These are phyloP conservation scores for Wallacemonas rigidus DNA, from an alignment of 208 protist species.

Conservation along the genomic window DNA sequence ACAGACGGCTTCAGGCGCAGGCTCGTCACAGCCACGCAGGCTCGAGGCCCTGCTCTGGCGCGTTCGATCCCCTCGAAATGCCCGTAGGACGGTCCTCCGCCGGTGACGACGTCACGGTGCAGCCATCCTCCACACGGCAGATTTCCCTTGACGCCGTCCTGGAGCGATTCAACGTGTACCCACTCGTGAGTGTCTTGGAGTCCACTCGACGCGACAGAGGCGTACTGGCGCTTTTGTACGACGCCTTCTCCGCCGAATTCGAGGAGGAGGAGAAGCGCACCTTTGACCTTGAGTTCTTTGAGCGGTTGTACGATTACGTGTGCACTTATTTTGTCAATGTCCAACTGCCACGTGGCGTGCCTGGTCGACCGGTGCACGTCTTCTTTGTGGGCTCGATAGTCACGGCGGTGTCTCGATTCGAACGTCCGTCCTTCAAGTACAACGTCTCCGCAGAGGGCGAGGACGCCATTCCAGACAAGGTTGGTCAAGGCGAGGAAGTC, in stretches of 20 bases:
- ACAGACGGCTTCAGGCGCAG: slow-evolving; percentile 47
- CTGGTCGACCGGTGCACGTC: slow-evolving; percentile 1
- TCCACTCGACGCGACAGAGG: slow-evolving; percentile 5
- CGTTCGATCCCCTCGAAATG: not conserved
- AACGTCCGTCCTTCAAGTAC: slow-evolving; percentile 26
- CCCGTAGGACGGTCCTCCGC: not conserved
- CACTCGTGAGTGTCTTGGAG: slow-evolving; percentile 12
- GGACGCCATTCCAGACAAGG: not conserved
- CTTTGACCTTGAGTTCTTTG: slow-evolving; percentile 53
- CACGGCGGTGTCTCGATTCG: slow-evolving; percentile 1
- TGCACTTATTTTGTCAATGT: slow-evolving; percentile 47
- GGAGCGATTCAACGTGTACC: slow-evolving; percentile 35
- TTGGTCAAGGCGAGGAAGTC: not conserved
- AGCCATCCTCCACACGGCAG: slow-evolving; percentile 24
- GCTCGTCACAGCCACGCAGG: slow-evolving; percentile 17
- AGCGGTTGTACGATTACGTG: slow-evolving; percentile 62
- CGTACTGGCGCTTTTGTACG: slow-evolving; percentile 38
- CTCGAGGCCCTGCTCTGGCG: slow-evolving; percentile 1
- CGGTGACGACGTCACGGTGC: not conserved
- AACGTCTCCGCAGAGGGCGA: not conserved
- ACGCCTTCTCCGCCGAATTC: slow-evolving; percentile 49
- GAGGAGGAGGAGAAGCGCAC: slow-evolving; percentile 49
- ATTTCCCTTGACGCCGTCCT: slow-evolving; percentile 35
- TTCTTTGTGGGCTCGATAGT: slow-evolving; percentile 18
- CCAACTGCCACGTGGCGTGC: slow-evolving; percentile 13